Evolutionary conservation across 2,329 filamentous ascomycete species (phyloP).

Genomic region (Ascocoryne sarcoides): DNA sequence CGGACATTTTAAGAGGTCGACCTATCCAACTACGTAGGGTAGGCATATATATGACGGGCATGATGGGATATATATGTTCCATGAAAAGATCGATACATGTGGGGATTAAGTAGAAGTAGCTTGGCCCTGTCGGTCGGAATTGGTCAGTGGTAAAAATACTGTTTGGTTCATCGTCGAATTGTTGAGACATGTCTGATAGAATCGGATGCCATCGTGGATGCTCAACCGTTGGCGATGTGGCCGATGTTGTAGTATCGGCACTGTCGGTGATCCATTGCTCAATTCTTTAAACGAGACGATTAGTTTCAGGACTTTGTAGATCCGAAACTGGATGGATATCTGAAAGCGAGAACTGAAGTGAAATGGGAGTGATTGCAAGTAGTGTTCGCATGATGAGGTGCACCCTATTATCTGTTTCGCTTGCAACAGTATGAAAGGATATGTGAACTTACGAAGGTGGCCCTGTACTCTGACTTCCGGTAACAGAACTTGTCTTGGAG

Average conservation of each 20-base stretch:
- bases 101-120: slow-evolving; percentile 40
- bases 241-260: slow-evolving; percentile 11
- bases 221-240: slow-evolving; percentile 12
- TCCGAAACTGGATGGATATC: background rate
- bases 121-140: slow-evolving; percentile 37
- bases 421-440: too few relatives aligned
- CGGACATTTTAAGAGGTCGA: slow-evolving; percentile 31
- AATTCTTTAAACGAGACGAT: slow-evolving; percentile 10
- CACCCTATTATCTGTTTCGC: too few relatives aligned
- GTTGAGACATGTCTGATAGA: slow-evolving; percentile 27
- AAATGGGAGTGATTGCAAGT: too few relatives aligned
- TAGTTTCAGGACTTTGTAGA: background rate
- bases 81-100: slow-evolving; percentile 55
- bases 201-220: slow-evolving; percentile 20
- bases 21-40: slow-evolving; percentile 41
- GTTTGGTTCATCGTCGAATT: slow-evolving; percentile 32
- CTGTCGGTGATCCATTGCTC: slow-evolving; percentile 22
- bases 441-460: slow-evolving; percentile 20
- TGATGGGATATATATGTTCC: slow-evolving; percentile 53
- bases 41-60: slow-evolving; percentile 52
- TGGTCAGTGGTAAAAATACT: slow-evolving; percentile 31
- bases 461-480: slow-evolving; percentile 15
- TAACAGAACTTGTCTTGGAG: slow-evolving; percentile 4
- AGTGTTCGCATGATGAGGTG: too few relatives aligned
- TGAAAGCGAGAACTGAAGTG: too few relatives aligned